Conservation (phyloP, 1,139 yeast genomes). For the Blastobotrys elegans region DNA sequence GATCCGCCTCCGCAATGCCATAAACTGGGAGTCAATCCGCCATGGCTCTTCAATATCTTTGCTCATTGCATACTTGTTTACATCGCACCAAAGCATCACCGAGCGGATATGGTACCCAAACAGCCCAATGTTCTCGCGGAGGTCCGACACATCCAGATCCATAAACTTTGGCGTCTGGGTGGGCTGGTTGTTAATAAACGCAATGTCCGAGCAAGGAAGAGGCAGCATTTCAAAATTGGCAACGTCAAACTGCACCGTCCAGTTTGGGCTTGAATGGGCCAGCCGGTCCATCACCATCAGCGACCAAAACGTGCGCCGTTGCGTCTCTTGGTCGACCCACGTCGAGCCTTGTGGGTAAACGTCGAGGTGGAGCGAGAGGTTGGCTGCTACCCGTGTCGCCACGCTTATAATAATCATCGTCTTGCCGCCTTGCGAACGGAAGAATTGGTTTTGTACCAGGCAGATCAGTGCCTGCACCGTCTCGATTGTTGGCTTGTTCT, state of each 20-base stretch:
- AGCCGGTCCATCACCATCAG: conserved; percentile 35
- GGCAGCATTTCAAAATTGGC: conserved; percentile 29
- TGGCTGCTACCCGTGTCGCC: conserved; percentile 36
- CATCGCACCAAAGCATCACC: conserved; percentile 33
- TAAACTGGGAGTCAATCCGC: conserved; percentile 21
- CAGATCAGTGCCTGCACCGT: conserved; percentile 36
- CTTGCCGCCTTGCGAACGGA: conserved; percentile 32
- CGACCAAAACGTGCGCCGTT: conserved; percentile 38
- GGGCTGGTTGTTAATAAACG: conserved; percentile 23
- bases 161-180: conserved; percentile 27
- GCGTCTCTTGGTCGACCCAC: conserved; percentile 35
- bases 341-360: conserved; percentile 22
- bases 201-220: conserved; percentile 34
- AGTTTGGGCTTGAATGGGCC: conserved; percentile 35
- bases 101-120: conserved; percentile 32
- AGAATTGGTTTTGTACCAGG: conserved; percentile 36
- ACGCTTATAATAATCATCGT: conserved; percentile 36
- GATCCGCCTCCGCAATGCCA: conserved; percentile 14
- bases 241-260: conserved; percentile 27
- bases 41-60: conserved; percentile 24
- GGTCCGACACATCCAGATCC: conserved; percentile 21
- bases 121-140: conserved; percentile 19
- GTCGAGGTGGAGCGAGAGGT: conserved; percentile 26
- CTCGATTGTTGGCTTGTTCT: conserved; percentile 34
- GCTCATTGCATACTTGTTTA: conserved; percentile 28